These are phyloP conservation scores for Suillus americanus DNA, from an alignment of 768 basidiomycete genomes.

Conservation along the genomic window DNA sequence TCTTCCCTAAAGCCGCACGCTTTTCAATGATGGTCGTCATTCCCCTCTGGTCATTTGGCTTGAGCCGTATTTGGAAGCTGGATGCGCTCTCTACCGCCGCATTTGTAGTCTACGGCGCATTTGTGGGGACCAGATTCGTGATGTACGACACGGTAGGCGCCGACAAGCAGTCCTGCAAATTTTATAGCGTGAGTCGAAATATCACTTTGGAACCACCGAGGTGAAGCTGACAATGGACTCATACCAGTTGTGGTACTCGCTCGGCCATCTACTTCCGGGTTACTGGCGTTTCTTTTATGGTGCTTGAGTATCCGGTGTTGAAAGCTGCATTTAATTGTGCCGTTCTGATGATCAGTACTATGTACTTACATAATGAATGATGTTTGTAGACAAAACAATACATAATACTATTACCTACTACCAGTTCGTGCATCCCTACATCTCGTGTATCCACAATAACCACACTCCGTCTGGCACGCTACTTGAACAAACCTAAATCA, in stretches of 20 bases:
- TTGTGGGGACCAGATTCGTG: slow-evolving; percentile 36
- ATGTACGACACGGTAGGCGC: slow-evolving; percentile 24
- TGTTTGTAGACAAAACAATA: no score
- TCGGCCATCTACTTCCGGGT: slow-evolving; percentile 34
- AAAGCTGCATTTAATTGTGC: neutral
- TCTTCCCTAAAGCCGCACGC: slow-evolving; percentile 38
- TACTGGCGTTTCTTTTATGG: slow-evolving; percentile 36
- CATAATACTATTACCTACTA: no score
- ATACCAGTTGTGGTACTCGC: slow-evolving; percentile 34
- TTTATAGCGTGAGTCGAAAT: slow-evolving; percentile 34
- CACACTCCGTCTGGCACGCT: no score
- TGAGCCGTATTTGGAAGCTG: slow-evolving; percentile 37
- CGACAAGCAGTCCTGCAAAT: slow-evolving; percentile 37
- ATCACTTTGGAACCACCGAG: neutral
- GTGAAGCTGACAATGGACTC: neutral
- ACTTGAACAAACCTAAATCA: no score
- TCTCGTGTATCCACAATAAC: no score
- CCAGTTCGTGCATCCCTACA: no score
- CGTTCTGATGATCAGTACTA: neutral
- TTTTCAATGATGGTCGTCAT: slow-evolving; percentile 33
- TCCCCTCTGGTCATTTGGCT: slow-evolving; percentile 36
- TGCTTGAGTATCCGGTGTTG: neutral
- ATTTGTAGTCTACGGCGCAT: slow-evolving; percentile 32
- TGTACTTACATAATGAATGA: no score
- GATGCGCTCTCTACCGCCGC: slow-evolving; percentile 22